Percentiles rank a stretch among this genome's conserved stretches.
Conservation (phyloP, 495 filamentous ascomycete genomes). For the Neurospora intermedia region DNA sequence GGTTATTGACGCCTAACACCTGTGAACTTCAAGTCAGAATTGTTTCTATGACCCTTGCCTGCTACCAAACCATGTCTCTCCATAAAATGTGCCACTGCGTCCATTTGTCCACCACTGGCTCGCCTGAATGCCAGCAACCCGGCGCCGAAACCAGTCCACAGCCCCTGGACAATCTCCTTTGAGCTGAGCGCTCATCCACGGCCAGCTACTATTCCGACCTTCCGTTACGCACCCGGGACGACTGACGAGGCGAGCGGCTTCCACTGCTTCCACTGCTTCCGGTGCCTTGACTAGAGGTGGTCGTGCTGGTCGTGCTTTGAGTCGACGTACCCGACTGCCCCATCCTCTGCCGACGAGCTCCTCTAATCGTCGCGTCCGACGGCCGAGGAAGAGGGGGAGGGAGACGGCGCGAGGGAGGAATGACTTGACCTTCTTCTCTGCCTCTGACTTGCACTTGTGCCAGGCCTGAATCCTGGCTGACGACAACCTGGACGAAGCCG, state of each 20-base stretch:
- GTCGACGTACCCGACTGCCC: not conserved
- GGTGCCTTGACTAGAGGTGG: not conserved
- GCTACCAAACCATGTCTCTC: not conserved
- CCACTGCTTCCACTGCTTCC: not conserved
- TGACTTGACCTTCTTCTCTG: accelerated
- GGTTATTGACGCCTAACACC: not conserved
- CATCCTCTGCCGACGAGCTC: not conserved
- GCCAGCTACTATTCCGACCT: not conserved
- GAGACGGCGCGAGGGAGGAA: not conserved
- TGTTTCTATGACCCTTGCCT: not conserved
- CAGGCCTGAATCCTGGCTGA: no score
- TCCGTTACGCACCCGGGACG: no score
- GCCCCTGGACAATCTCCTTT: not conserved
- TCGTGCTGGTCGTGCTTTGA: not conserved
- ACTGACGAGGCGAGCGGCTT: not conserved
- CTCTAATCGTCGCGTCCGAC: not conserved
- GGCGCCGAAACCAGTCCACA: no score
- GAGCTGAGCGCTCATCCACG: not conserved
- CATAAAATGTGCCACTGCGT: not conserved
- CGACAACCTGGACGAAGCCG: not conserved
- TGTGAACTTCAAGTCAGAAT: not conserved
- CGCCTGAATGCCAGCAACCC: no score
- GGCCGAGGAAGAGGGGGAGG: not conserved
- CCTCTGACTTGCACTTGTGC: not conserved
- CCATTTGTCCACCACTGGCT: no score